Conservation (phyloP, 371 early-diverging fungal species). For the Nematocida major region DNA sequence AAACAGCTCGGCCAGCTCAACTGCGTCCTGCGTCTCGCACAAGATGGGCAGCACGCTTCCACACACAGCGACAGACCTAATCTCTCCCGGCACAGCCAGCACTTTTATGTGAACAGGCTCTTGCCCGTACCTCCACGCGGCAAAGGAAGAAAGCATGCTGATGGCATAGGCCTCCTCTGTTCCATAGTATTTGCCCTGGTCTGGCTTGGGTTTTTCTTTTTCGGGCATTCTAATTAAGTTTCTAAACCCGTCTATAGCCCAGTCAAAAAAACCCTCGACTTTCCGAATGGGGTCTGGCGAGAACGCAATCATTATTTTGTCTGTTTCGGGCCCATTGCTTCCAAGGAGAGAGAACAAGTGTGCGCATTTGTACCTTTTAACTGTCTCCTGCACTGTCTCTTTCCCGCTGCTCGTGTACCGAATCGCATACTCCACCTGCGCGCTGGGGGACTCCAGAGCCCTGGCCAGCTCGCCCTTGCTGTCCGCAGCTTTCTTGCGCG, state of each 20-base stretch:
- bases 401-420: not conserved
- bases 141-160: not conserved
- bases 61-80: not conserved
- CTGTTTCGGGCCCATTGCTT: not conserved
- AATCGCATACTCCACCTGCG: not conserved
- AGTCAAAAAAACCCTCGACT: not conserved
- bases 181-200: conserved; percentile 3
- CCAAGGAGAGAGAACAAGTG: conserved; percentile 24
- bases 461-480: not conserved
- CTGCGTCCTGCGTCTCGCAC: not conserved
- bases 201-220: not conserved
- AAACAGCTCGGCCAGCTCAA: not conserved
- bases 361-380: conserved; percentile 10
- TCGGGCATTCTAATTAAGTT: not conserved
- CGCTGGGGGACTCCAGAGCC: not conserved
- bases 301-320: not conserved
- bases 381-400: not conserved
- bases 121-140: not conserved
- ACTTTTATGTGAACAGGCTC: not conserved
- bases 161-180: not conserved
- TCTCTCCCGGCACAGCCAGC: not conserved
- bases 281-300: not conserved
- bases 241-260: not conserved
- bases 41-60: not conserved
- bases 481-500: not conserved